These are phyloP conservation scores for Monosporascus ibericus DNA, from an alignment of 2,329 filamentous ascomycete genomes.

Conservation along the genomic window DNA sequence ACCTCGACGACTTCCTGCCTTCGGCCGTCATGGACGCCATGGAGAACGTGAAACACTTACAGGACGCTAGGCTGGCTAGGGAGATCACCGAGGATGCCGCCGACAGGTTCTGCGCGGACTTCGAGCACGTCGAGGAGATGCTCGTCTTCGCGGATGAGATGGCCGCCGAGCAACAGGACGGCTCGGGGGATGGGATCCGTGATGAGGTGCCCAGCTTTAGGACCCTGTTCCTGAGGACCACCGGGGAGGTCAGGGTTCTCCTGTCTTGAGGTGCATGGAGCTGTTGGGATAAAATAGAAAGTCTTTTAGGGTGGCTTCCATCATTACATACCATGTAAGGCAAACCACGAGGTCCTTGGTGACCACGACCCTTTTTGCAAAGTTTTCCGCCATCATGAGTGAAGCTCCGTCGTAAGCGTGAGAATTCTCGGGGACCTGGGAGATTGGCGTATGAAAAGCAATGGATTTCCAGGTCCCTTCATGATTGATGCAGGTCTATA, in stretches of 20 bases:
- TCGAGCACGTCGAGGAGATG: constrained; percentile 55
- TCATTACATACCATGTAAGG: no score
- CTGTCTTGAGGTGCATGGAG: constrained; percentile 35
- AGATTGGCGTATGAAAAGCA: no score
- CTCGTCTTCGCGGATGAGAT: constrained; percentile 38
- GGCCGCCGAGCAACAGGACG: constrained; percentile 17
- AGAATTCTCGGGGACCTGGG: no score
- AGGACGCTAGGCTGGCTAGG: constrained; percentile 65
- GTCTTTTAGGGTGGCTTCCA: no score
- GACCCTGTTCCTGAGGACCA: constrained; percentile 51
- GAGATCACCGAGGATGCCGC: constrained; percentile 78
- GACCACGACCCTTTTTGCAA: no score
- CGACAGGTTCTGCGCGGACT: constrained; percentile 77
- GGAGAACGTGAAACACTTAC: constrained; percentile 69
- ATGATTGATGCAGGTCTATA: no score
- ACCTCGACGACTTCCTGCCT: constrained; percentile 83
- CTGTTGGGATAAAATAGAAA: no score
- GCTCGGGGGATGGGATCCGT: constrained; percentile 10
- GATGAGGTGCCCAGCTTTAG: constrained; percentile 29
- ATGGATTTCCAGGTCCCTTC: no score
- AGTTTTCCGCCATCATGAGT: no score
- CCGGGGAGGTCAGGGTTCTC: constrained; percentile 53
- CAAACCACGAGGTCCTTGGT: no score
- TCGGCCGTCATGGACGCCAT: constrained; percentile 89
- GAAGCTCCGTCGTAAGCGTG: no score